Percentiles rank a stretch among this genome's conserved stretches.
These are phyloP conservation scores for Claviceps sp. DNA, from an alignment of 2,329 filamentous ascomycete species.

Conservation along the genomic window DNA sequence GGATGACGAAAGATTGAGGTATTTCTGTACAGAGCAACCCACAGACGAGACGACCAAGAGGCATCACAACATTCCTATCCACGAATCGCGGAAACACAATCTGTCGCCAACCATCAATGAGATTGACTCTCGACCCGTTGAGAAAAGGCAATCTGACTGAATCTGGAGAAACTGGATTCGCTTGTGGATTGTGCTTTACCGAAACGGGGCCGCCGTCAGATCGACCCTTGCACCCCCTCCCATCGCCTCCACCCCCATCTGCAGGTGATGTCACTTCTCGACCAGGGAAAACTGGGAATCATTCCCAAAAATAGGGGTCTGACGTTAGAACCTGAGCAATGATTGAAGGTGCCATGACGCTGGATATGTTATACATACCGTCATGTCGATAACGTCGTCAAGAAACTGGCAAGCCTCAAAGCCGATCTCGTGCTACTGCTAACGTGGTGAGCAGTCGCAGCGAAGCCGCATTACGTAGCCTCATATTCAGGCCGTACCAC, in stretches of 20 bases:
- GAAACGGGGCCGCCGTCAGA: slow-evolving; percentile 1
- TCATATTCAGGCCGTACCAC: too few relatives aligned
- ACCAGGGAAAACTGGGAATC: background rate
- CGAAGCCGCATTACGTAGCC: too few relatives aligned
- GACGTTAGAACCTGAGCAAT: too few relatives aligned
- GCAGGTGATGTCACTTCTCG: slow-evolving; percentile 3
- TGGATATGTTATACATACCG: too few relatives aligned
- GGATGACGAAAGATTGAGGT: too few relatives aligned
- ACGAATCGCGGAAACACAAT: background rate
- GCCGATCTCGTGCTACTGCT: too few relatives aligned
- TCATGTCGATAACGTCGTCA: background rate
- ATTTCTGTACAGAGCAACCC: too few relatives aligned
- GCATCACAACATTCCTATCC: background rate
- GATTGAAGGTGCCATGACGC: too few relatives aligned
- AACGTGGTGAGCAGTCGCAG: too few relatives aligned
- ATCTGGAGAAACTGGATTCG: background rate
- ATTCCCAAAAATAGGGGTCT: background rate
- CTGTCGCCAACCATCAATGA: background rate
- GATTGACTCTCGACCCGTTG: background rate
- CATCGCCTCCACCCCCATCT: background rate
- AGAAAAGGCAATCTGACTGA: background rate
- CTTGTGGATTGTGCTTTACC: background rate
- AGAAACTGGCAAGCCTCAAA: background rate
- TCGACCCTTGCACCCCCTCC: background rate
- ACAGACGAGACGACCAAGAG: too few relatives aligned